Conservation (phyloP, 768 basidiomycete species). For the Psilocybe subaeruginosa region DNA sequence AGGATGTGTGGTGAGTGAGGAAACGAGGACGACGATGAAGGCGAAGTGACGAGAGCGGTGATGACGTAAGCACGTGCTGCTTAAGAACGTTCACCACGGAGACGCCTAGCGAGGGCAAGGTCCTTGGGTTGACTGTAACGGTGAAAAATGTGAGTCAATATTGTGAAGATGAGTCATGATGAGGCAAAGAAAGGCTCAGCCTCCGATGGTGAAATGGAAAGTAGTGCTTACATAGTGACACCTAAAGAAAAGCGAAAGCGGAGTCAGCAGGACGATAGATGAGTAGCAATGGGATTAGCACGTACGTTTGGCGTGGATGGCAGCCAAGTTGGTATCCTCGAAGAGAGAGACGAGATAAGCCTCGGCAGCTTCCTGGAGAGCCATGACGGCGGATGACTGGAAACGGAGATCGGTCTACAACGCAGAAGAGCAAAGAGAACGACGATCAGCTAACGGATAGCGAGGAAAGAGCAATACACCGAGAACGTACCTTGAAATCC, state of each 20-base stretch:
- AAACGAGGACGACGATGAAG: not conserved
- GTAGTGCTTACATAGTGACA: constrained; percentile 57
- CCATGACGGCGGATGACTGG: constrained; percentile 95
- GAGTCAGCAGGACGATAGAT: constrained; percentile 7
- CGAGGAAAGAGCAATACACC: not conserved
- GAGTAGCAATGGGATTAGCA: constrained; percentile 2
- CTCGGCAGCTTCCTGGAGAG: constrained; percentile 92
- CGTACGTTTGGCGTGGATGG: constrained; percentile 83
- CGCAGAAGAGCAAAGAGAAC: constrained; percentile 8
- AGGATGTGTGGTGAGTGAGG: not conserved
- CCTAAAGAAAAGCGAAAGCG: constrained; percentile 27
- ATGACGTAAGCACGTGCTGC: constrained; percentile 6
- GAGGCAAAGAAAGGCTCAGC: constrained; percentile 1
- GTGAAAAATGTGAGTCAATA: constrained; percentile 6
- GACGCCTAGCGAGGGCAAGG: constrained; percentile 83
- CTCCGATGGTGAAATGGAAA: not conserved
- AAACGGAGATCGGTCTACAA: constrained; percentile 87
- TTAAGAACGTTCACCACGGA: constrained; percentile 86
- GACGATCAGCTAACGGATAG: not conserved
- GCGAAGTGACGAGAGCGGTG: not conserved
- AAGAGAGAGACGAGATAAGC: constrained; percentile 87
- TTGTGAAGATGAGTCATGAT: not conserved
- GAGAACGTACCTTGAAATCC: constrained; percentile 80
- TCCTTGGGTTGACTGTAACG: constrained; percentile 79
- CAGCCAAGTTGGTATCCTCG: constrained; percentile 90